phyloP scores from a whole-genome alignment of 116 monocot species.

The Posidonia oceanica region DNA sequence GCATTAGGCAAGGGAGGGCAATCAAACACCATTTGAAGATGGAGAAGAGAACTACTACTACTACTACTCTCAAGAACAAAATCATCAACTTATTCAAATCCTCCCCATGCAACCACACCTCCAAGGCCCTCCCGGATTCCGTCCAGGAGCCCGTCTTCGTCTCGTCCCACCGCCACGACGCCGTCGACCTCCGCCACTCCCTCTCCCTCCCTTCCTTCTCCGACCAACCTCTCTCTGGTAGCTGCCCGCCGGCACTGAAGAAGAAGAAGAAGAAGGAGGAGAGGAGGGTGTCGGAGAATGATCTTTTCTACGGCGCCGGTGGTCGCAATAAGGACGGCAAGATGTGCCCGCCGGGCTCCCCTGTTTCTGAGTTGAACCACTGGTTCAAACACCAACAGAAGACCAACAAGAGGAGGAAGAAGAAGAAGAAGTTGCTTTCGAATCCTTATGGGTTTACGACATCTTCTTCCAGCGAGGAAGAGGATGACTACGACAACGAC shows the following conservation, averaged over 20 bases:
- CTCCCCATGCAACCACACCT: constrained; percentile 4
- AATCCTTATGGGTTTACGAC: constrained; percentile 19
- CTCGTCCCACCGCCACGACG: constrained; percentile 2
- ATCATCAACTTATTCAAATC: not conserved
- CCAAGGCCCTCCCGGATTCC: not conserved
- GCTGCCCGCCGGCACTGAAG: constrained; percentile 13
- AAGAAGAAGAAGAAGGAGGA: constrained; percentile 5
- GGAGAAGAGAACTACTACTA: constrained; percentile 5
- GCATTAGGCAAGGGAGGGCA: too few relatives aligned
- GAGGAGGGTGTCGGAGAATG: constrained; percentile 1
- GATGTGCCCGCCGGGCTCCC: too few relatives aligned
- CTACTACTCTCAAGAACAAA: not conserved
- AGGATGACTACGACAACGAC: not conserved
- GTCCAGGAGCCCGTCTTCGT: constrained; percentile 10
- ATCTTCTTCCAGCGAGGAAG: constrained; percentile 6
- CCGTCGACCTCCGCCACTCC: constrained; percentile 12
- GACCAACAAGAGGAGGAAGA: constrained; percentile 3
- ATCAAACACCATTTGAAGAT: not conserved
- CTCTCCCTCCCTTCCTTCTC: constrained; percentile 10
- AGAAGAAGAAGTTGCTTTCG: constrained; percentile 7
- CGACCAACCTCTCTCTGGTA: not conserved
- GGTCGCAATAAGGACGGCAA: not conserved
- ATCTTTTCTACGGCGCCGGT: constrained; percentile 12
- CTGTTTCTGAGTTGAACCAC: too few relatives aligned
- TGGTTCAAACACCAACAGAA: too few relatives aligned